Base-by-base conservation (phyloP, 2,329 filamentous ascomycete species). In the Penicillium hesseltinei region DNA sequence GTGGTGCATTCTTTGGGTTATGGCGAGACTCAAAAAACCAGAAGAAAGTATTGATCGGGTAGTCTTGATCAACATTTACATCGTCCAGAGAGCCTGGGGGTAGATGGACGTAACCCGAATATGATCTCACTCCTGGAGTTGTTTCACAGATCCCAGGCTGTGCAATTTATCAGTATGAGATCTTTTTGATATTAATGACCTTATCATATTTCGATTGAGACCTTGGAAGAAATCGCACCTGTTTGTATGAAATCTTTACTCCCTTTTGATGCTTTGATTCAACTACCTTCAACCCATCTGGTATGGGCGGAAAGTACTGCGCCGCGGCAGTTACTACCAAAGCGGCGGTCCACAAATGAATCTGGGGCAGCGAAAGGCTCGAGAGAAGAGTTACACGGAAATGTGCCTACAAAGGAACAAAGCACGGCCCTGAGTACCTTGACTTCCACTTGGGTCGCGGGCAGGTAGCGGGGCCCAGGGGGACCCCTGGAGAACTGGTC, bases 31-130 rank as follows among this genome's bases (percentile, higher is more conserved):
- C 84, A 63, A 87, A 82, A 66, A 86, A 87, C 83, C 84, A 85
- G 71, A 87, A 88, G 71, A 86, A 88, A 49, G 82, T 86, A 66
- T 85, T 85, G 62, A 85, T 84, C 2, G 80, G 76, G 62, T 85
- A 85, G 55, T 82, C 70, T 62, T 84, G 82, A 36, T 72, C 64
- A 27, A 75, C 73, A 35, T 68, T 62, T 5, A 76, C 61, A 47
- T 80, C 70, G 31, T 69, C 62, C 44, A 77, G 62, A 2, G 77
- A 73, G 29, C 75, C 76, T 2, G 79, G 77, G 2, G 82, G 82
- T 4, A 87, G 76, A 68, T 83, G 80, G 15, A 87, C 80, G 61
- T 86, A 87, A 35, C 84, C 84, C 0, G 81, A 80, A 70, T 85
- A 88, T 33, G 79, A 81, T 61, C 78, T 80, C 44, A 85, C 82